A percentile compares a stretch with the other conserved stretches of the same genome.
phyloP scores from a whole-genome alignment of 148 eudicot species.

The Arctostaphylos glauca region DNA sequence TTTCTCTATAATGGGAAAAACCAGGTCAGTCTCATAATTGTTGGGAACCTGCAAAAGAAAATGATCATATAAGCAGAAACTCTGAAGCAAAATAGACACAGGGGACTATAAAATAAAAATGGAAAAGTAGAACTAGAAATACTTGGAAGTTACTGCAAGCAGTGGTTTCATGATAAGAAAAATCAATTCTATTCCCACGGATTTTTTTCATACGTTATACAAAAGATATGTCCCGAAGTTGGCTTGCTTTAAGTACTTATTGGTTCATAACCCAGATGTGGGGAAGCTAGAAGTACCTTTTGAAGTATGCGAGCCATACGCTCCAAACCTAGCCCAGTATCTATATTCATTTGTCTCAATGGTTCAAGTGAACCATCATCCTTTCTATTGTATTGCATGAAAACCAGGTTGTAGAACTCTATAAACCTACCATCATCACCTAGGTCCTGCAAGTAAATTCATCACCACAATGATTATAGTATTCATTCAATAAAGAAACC shows the following conservation, averaged over 20 bases:
- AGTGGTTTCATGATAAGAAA: background rate
- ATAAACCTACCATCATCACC: slow-evolving; percentile 93
- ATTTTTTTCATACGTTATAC: background rate
- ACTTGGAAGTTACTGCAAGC: background rate
- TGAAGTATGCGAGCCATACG: slow-evolving; percentile 96
- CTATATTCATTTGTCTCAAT: slow-evolving; percentile 86
- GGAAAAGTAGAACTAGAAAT: background rate
- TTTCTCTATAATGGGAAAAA: slow-evolving; percentile 86
- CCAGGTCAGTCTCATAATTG: slow-evolving; percentile 92
- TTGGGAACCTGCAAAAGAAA: slow-evolving; percentile 73
- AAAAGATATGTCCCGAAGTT: slow-evolving; percentile 3
- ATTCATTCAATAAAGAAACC: slow-evolving; percentile 3
- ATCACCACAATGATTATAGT: background rate
- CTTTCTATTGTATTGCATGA: slow-evolving; percentile 86
- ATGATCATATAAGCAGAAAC: slow-evolving; percentile 15
- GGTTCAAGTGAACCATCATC: slow-evolving; percentile 94
- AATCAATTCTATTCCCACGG: background rate
- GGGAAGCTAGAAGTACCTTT: slow-evolving; percentile 42
- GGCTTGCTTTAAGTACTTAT: background rate
- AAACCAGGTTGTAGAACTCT: slow-evolving; percentile 97
- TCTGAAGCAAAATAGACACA: background rate
- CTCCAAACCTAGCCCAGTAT: slow-evolving; percentile 97
- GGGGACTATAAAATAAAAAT: background rate
- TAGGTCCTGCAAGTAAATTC: slow-evolving; percentile 57
- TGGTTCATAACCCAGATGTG: background rate